Evolutionary conservation across 768 basidiomycete genomes (phyloP).

Genomic region (Rickenella mellea): DNA sequence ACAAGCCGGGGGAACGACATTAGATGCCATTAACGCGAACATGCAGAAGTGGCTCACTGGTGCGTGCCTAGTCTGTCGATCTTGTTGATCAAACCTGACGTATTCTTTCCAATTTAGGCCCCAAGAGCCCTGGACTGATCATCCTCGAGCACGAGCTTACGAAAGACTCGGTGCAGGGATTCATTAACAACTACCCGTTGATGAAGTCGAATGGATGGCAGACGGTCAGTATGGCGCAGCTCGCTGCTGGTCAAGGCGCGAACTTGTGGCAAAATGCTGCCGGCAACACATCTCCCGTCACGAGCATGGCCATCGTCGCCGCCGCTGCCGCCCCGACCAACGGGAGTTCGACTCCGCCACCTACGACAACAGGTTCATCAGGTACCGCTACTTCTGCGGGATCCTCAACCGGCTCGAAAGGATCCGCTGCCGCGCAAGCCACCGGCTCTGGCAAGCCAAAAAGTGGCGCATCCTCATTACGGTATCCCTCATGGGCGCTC

Average conservation of each 20-base stretch:
- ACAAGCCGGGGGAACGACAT: conserved; percentile 31
- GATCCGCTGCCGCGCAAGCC: too few species aligned
- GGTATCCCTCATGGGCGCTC: too few species aligned
- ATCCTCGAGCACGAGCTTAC: conserved; percentile 80
- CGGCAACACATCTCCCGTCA: conserved; percentile 3
- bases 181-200: conserved; percentile 54
- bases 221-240: conserved; percentile 40
- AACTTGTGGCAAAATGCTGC: conserved; percentile 9
- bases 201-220: conserved; percentile 68
- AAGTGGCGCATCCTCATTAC: too few species aligned
- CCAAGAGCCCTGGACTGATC: conserved; percentile 72
- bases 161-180: conserved; percentile 49
- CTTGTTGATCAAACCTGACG: conserved; percentile 1
- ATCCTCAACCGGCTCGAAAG: too few species aligned
- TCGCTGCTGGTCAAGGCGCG: conserved; percentile 13
- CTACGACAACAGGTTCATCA: too few species aligned
- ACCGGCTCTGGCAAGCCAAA: too few species aligned
- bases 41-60: conserved; percentile 53
- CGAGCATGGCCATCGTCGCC: not conserved
- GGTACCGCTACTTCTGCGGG: too few species aligned
- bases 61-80: not conserved
- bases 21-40: conserved; percentile 31
- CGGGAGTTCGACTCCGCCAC: not conserved
- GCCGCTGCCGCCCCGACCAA: not conserved
- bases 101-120: conserved; percentile 26